Evolutionary conservation across 768 basidiomycete genomes (phyloP).

Genomic region (Lentinula guzmanii): DNA sequence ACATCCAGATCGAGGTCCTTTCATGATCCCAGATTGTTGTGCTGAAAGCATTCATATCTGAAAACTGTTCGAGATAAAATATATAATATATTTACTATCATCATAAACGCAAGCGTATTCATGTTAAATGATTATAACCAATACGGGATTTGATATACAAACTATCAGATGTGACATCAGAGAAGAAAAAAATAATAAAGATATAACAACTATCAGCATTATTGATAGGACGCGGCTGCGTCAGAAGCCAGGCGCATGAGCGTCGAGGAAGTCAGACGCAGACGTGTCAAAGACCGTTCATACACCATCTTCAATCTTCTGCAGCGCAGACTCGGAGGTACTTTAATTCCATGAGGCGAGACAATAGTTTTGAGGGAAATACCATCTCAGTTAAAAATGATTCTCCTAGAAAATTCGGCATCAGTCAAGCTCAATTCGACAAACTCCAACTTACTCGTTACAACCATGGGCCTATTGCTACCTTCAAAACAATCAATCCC

Average conservation of each 20-base stretch:
- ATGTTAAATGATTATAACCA: neutral
- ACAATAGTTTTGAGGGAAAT: too few species aligned
- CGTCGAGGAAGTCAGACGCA: neutral
- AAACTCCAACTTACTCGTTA: neutral
- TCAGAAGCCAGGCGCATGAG: neutral
- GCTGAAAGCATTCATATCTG: neutral
- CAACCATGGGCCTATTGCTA: neutral
- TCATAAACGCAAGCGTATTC: neutral
- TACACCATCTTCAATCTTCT: neutral
- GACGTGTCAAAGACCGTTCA: neutral
- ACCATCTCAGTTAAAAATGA: too few species aligned
- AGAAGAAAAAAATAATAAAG: neutral
- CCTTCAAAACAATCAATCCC: neutral
- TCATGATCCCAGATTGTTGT: neutral
- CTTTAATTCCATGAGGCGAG: too few species aligned
- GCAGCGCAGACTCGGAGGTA: too few species aligned
- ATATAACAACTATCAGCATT: neutral
- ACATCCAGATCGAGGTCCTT: neutral
- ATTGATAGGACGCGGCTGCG: neutral
- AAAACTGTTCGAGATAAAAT: neutral
- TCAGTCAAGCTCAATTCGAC: neutral
- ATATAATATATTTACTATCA: neutral
- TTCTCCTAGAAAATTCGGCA: neutral
- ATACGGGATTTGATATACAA: neutral
- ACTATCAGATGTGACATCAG: neutral